These are phyloP conservation scores for Penicillium canariense DNA, from an alignment of 495 filamentous ascomycete genomes.

Conservation along the genomic window DNA sequence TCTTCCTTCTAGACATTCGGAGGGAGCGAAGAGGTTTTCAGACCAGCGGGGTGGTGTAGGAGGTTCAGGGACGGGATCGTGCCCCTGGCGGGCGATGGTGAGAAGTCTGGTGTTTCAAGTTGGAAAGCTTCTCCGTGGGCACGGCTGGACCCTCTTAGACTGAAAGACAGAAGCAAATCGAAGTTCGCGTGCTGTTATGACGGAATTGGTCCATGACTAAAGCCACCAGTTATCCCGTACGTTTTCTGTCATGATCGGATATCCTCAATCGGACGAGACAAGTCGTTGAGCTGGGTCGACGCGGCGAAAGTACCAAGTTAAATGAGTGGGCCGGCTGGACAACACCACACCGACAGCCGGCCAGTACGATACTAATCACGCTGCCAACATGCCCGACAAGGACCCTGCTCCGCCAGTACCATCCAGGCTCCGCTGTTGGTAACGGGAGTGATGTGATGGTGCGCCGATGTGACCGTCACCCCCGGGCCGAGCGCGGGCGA, in stretches of 20 bases:
- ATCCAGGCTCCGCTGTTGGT: neutral
- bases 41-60: neutral
- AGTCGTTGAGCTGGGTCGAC: neutral
- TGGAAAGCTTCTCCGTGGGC: slow-evolving; percentile 2
- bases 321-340: neutral
- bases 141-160: neutral
- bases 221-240: neutral
- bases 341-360: neutral
- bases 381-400: neutral
- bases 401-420: neutral
- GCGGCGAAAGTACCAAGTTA: neutral
- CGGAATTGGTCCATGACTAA: neutral
- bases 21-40: neutral
- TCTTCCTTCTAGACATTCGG: neutral
- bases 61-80: neutral
- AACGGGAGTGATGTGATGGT: neutral
- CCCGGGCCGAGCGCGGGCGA: neutral
- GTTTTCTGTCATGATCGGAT: neutral
- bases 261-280: neutral
- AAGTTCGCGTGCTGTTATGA: neutral
- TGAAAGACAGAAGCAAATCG: neutral
- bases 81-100: neutral
- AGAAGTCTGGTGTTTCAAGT: slow-evolving; percentile 3
- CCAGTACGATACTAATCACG: neutral
- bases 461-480: neutral